Percentiles rank a stretch among this genome's conserved stretches.
Conservation (phyloP, 192 early-diverging fungal species). For the Podila minutissima region DNA sequence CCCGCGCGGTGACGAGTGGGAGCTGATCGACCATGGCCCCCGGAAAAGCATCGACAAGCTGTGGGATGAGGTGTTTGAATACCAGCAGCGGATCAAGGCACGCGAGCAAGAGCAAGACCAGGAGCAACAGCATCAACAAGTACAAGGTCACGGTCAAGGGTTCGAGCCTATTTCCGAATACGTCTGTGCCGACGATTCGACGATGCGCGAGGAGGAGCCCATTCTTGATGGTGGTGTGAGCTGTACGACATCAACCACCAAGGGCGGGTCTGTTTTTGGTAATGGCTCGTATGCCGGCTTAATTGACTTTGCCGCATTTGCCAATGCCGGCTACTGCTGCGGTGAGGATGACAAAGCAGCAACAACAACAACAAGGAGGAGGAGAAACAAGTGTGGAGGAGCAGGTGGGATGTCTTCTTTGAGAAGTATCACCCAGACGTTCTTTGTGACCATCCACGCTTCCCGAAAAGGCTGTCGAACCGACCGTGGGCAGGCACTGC, state of each 20-base stretch:
- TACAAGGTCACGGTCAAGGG: background rate
- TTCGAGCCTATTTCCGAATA: background rate
- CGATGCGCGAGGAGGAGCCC: background rate
- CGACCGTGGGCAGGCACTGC: constrained; percentile 20
- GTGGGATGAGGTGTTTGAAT: constrained; percentile 48
- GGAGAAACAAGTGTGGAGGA: background rate
- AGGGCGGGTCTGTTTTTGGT: no score
- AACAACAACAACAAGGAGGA: background rate
- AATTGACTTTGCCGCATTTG: background rate
- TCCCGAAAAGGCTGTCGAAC: constrained; percentile 21
- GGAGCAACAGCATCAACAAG: background rate
- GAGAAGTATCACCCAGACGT: constrained; percentile 12
- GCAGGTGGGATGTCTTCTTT: background rate
- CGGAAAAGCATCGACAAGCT: constrained; percentile 39
- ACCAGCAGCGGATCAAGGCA: constrained; percentile 32
- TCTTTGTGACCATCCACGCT: constrained; percentile 23
- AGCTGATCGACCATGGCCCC: constrained; percentile 32
- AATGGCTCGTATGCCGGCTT: no score
- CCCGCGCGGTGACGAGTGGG: constrained; percentile 47
- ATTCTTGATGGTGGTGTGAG: background rate
- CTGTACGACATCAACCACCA: background rate
- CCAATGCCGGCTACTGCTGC: background rate
- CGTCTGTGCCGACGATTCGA: background rate
- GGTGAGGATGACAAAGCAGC: background rate
- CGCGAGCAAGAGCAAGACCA: constrained; percentile 25